A percentile compares a stretch with the other conserved stretches of the same genome.
phyloP scores from a whole-genome alignment of 495 filamentous ascomycete species.

The Penicillium soppii region DNA sequence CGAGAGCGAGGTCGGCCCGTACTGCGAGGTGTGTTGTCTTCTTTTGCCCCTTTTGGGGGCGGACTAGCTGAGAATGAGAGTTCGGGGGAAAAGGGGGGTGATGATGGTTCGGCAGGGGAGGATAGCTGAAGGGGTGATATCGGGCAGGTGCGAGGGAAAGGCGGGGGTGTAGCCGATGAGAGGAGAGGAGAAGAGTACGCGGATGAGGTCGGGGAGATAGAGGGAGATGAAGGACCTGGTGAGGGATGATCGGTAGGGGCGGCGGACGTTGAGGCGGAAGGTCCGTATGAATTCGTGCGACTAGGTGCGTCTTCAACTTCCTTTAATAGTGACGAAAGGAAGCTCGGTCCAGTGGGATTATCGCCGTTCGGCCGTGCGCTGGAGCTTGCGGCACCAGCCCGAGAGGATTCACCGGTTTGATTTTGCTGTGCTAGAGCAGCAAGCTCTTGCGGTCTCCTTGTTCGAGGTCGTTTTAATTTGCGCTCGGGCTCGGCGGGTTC shows the following conservation, averaged over 20 bases:
- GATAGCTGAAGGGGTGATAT: conserved; percentile 69
- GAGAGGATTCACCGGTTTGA: conserved; percentile 48
- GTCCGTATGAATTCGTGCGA: conserved; percentile 48
- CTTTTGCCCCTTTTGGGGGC: conserved; percentile 16
- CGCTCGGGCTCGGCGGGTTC: conserved; percentile 66
- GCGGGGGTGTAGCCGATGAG: conserved; percentile 73
- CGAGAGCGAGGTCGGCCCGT: conserved; percentile 24
- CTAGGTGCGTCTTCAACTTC: conserved; percentile 75
- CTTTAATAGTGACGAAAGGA: conserved; percentile 78
- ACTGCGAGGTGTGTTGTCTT: conserved; percentile 13
- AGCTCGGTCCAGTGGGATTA: conserved; percentile 54
- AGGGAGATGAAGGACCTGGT: conserved; percentile 67
- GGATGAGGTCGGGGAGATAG: conserved; percentile 67
- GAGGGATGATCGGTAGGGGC: conserved; percentile 45
- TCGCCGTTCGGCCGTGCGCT: conserved; percentile 31
- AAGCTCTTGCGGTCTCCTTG: conserved; percentile 53
- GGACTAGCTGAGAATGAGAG: conserved; percentile 32
- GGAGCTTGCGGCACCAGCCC: conserved; percentile 37
- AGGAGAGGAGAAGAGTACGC: conserved; percentile 66
- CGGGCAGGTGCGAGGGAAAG: conserved; percentile 57
- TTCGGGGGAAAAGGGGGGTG: conserved; percentile 56
- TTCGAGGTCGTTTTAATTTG: conserved; percentile 82
- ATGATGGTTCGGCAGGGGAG: conserved; percentile 61
- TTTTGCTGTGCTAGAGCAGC: conserved; percentile 42
- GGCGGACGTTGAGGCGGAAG: conserved; percentile 45